Base-by-base conservation (phyloP, 257 asterid species). In the Ajuga chamaepitys region DNA sequence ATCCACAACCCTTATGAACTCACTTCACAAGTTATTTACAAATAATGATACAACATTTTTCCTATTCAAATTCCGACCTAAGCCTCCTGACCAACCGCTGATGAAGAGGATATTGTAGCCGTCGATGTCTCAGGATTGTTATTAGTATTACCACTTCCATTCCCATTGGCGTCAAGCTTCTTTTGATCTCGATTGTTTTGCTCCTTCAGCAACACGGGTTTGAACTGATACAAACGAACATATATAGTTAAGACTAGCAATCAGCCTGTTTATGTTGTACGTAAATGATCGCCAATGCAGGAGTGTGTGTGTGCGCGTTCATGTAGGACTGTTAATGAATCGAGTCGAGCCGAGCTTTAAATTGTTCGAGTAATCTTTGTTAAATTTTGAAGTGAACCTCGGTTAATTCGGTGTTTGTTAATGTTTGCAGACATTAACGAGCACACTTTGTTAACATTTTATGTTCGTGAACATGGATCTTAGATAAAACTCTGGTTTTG, bases 181-280 rank as follows among this genome's bases (percentile, higher is more conserved):
- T 55, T 74, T 16, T 47, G 75, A 59, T 72, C 70, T 25, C 30
- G 57, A 28, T 76, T 74, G 70, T 75, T 83, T 70, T 81, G 89
- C 57, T 83, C 85, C 85, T 93, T 89, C 76, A 88, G 86, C 86
- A 87, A 42, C 45, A 89, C 90, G 10, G 97, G 99, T 74, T 87
- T 75, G 83, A 93, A 89, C 98, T 91, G 95, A 69, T 12, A 60
- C 50, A 28, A 62, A 37, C 9, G 50, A 61, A 38, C 25, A 11
- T 21, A 76, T 50, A 42, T 26, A 34, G 22, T 73, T 70, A 58
- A n/a, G n/a, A n/a, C n/a, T n/a, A n/a, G n/a, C n/a, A n/a, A n/a
- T 30, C 37, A 30, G 37, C 37, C 4, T 30, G 37, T 30, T 30
- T 30, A 8, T 30, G 59, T 13, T 11, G 5, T 54, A 30, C 37